A percentile compares a stretch with the other conserved stretches of the same genome.
Evolutionary conservation across 306 rosid species (phyloP).

Genomic region (Pterocarpus santalinus): DNA sequence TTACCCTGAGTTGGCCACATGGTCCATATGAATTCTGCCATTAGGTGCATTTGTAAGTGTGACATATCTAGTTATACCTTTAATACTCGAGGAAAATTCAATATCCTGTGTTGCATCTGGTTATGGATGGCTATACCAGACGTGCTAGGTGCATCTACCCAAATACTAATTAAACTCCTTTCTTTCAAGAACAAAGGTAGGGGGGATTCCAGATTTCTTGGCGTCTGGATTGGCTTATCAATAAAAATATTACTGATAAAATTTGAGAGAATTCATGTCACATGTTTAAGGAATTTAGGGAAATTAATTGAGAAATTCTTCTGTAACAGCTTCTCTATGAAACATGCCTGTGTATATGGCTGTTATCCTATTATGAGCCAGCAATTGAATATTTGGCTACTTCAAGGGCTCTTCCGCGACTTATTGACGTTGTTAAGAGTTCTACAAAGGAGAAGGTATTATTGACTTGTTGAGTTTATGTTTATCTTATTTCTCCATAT

Average conservation of each 20-base stretch:
- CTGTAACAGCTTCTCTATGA: conserved; percentile 90
- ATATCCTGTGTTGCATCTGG: conserved; percentile 31
- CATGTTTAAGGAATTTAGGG: not conserved
- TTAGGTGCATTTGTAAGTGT: conserved; percentile 40
- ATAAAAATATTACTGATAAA: conserved; percentile 7
- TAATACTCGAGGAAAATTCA: conserved; percentile 31
- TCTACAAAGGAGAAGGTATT: conserved; percentile 99
- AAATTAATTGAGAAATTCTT: conserved; percentile 47
- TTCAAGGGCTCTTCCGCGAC: conserved; percentile 89
- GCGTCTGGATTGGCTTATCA: conserved; percentile 25
- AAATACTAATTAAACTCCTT: conserved; percentile 6
- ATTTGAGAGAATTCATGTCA: conserved; percentile 1
- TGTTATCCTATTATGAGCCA: conserved; percentile 91
- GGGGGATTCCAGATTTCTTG: conserved; percentile 27
- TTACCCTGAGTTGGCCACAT: conserved; percentile 15
- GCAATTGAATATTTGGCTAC: conserved; percentile 95
- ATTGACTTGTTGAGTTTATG: conserved; percentile 38
- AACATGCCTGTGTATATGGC: conserved; percentile 96
- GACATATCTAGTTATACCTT: conserved; percentile 24
- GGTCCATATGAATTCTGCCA: conserved; percentile 4
- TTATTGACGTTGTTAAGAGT: conserved; percentile 86
- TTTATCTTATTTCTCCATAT: conserved; percentile 24
- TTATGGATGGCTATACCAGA: conserved; percentile 24
- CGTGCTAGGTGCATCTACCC: conserved; percentile 27
- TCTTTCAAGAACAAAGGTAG: not conserved